Evolutionary conservation across 2,329 filamentous ascomycete species (phyloP).

Genomic region (Sordariomycetes sp.): DNA sequence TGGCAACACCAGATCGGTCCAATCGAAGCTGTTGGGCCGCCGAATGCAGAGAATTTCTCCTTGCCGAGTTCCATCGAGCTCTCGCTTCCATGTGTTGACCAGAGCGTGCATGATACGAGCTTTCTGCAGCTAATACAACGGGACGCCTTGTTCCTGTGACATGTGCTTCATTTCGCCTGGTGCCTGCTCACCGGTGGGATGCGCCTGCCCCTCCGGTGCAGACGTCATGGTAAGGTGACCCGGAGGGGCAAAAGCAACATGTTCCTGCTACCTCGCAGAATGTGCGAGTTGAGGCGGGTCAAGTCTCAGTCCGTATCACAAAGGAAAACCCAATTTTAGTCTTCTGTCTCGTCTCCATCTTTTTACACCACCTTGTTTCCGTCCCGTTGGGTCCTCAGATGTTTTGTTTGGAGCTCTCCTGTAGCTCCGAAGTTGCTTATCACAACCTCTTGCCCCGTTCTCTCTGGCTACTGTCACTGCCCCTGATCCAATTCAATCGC

Average conservation of each 20-base stretch:
- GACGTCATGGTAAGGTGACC: neutral
- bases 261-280: neutral
- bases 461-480: neutral
- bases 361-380: neutral
- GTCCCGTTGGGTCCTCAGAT: neutral
- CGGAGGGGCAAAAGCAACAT: neutral
- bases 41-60: neutral
- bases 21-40: neutral
- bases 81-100: neutral
- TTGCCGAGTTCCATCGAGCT: neutral
- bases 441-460: neutral
- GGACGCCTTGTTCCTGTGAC: neutral
- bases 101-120: constrained; percentile 1
- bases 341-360: neutral
- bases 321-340: neutral
- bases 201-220: neutral
- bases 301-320: neutral
- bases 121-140: neutral
- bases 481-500: neutral
- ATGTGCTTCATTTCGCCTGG: neutral
- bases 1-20: neutral
- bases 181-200: neutral
- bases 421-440: neutral
- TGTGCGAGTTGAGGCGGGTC: neutral
- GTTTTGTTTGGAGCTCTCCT: neutral